Percentiles rank a stretch among this genome's conserved stretches.
Evolutionary conservation across 768 basidiomycete genomes (phyloP).

Genomic region (Rhizopogon vesiculosus): DNA sequence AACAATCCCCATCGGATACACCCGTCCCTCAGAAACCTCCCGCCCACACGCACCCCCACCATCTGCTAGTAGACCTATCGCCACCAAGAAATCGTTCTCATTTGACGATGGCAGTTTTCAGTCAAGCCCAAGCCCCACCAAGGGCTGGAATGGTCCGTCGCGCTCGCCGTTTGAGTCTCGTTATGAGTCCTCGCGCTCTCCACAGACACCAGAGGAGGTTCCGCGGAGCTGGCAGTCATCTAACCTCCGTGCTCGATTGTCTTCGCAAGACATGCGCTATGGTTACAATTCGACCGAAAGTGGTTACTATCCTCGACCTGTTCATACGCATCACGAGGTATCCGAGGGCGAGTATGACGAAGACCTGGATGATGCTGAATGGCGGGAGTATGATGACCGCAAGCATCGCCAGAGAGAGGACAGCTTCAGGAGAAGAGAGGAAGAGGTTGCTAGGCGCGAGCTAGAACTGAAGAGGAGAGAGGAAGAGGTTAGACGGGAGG

Average conservation of each 20-base stretch:
- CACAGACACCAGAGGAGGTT: constrained; percentile 25
- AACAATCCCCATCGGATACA: background rate
- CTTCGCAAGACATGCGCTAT: constrained; percentile 27
- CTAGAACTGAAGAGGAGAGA: constrained; percentile 30
- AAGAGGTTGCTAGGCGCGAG: constrained; percentile 29
- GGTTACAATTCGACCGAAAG: constrained; percentile 16
- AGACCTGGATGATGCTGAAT: constrained; percentile 24
- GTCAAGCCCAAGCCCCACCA: constrained; percentile 17
- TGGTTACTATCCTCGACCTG: constrained; percentile 10
- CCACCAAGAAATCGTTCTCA: constrained; percentile 20
- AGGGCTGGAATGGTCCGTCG: constrained; percentile 13
- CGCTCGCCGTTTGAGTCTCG: constrained; percentile 25
- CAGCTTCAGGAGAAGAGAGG: constrained; percentile 26
- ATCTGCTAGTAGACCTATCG: constrained; percentile 28
- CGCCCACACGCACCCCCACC: constrained; percentile 18
- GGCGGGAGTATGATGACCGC: constrained; percentile 27
- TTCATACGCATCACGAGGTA: constrained; percentile 25
- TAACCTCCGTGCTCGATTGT: constrained; percentile 19
- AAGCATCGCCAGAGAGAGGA: constrained; percentile 28
- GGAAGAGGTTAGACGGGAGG: constrained; percentile 10
- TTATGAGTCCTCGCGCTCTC: constrained; percentile 24
- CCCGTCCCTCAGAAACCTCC: constrained; percentile 8
- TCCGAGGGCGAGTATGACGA: constrained; percentile 27
- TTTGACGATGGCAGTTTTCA: constrained; percentile 20
- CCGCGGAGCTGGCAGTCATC: constrained; percentile 27